Evolutionary conservation across 306 rosid species (phyloP), one percentile per base, ranked within the genome.

Genomic region (Oemleria cerasiformis): DNA sequence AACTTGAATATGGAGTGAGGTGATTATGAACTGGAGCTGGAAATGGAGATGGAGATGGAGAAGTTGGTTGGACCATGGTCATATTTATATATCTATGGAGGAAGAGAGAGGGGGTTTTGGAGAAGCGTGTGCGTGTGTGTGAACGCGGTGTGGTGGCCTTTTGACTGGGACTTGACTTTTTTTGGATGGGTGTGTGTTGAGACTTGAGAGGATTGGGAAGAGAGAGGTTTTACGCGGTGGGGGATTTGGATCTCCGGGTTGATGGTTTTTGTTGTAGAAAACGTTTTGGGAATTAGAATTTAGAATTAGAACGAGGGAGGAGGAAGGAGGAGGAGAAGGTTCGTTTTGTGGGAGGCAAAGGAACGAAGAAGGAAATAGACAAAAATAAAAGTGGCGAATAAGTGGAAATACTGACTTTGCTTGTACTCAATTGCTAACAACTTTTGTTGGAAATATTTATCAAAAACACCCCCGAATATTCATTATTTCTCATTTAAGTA

Each of bases 101-200:
- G 65, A 30, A 36, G 66, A 59, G 17, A 4, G 49, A 44, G 16
- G 42, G 25, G 38, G 4, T 7, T 20, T 21, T 4, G 19, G 12
- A 30, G 70, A 84, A 75, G 79, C 94, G 94, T 84, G 94, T 86
- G 60, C 1, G 80, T 4, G 9, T 53, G 67, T 88, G 84, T 84
- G 94, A 90, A 88, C 92, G 80, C 90, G 85, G 62, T 51, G 42
- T 39, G 42, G 61, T 57, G 60, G 50, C n/a, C 7, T 69, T 77
- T 68, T 77, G 88, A 84, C 88, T 82, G 66, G 54, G 90, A 88
- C 88, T 64, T 80, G 83, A 86, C 83, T 40, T 56, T 74, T 55
- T 50, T 47, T 63, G 48, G 71, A 59, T 57, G 72, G 6, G 30
- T 2, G 2, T 49, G 10, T 3, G 36, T 30, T 30, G 16, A 58